These are phyloP conservation scores for Geotrichum klebahnii DNA, from an alignment of 1,139 yeast genomes.

Conservation along the genomic window DNA sequence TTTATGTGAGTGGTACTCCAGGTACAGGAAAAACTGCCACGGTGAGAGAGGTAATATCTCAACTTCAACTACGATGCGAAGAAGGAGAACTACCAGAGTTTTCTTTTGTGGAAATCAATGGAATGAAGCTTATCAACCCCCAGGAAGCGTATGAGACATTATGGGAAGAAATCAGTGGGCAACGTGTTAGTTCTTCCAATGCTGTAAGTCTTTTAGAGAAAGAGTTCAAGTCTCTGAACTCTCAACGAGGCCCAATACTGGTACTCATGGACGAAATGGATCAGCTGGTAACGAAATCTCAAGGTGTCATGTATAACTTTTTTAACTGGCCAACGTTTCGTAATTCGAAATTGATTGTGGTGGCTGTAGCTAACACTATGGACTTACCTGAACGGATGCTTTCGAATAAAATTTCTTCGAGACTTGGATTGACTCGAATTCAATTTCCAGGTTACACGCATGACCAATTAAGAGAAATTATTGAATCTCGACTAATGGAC, in stretches of 20 bases:
- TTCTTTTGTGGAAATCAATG: conserved; percentile 81
- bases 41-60: conserved; percentile 75
- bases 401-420: conserved; percentile 83
- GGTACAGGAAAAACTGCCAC: conserved; percentile 98
- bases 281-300: conserved; percentile 83
- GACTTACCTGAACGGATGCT: conserved; percentile 87
- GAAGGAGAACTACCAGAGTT: conserved; percentile 55
- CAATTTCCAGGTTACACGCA: conserved; percentile 87
- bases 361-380: conserved; percentile 97
- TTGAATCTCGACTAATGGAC: conserved; percentile 62
- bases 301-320: conserved; percentile 88
- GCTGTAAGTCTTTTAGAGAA: conserved; percentile 58
- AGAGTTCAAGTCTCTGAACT: conserved; percentile 42
- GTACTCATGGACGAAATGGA: conserved; percentile 82
- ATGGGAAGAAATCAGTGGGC: conserved; percentile 65
- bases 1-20: conserved; percentile 69
- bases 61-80: conserved; percentile 45
- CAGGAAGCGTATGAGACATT: conserved; percentile 77
- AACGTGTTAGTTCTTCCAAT: conserved; percentile 57
- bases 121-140: conserved; percentile 79
- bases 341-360: conserved; percentile 73
- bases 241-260: conserved; percentile 14
- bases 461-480: conserved; percentile 70
- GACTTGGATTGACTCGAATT: conserved; percentile 82
- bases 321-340: conserved; percentile 94